phyloP scores from a whole-genome alignment of 768 basidiomycete genomes.

The Kwoniella shandongensis region DNA sequence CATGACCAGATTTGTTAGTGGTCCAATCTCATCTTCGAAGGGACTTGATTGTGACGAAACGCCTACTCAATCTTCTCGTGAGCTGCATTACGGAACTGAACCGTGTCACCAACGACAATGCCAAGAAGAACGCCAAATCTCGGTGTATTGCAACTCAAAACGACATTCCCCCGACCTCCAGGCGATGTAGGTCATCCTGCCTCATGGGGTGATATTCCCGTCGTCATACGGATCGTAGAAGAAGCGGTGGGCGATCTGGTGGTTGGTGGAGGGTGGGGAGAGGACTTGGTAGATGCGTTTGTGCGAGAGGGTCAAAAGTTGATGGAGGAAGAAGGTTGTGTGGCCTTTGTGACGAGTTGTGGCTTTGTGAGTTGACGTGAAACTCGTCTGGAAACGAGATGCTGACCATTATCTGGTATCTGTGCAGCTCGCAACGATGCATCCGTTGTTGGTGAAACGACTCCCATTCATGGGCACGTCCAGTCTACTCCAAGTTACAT shows the following conservation, averaged over 20 bases:
- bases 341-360: conserved; percentile 36
- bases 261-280: conserved; percentile 28
- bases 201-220: conserved; percentile 30
- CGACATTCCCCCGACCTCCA: conserved; percentile 33
- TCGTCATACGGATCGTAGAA: conserved; percentile 33
- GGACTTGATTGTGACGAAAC: too few relatives aligned
- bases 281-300: conserved; percentile 32
- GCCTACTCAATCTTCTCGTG: too few relatives aligned
- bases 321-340: conserved; percentile 32
- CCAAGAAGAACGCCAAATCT: conserved; percentile 22
- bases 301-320: conserved; percentile 31
- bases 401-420: neutral
- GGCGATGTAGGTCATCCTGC: conserved; percentile 32
- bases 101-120: neutral
- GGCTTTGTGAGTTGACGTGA: conserved; percentile 27
- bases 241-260: conserved; percentile 22
- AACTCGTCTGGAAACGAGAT: neutral
- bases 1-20: too few relatives aligned
- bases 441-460: conserved; percentile 28
- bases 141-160: conserved; percentile 39
- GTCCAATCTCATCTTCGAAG: too few relatives aligned
- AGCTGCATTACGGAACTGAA: too few relatives aligned
- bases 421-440: conserved; percentile 40
- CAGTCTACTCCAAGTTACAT: conserved; percentile 28
- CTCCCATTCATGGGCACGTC: conserved; percentile 35